These are phyloP conservation scores for Hypholoma sublateritium DNA, from an alignment of 768 basidiomycete species.

Conservation along the genomic window DNA sequence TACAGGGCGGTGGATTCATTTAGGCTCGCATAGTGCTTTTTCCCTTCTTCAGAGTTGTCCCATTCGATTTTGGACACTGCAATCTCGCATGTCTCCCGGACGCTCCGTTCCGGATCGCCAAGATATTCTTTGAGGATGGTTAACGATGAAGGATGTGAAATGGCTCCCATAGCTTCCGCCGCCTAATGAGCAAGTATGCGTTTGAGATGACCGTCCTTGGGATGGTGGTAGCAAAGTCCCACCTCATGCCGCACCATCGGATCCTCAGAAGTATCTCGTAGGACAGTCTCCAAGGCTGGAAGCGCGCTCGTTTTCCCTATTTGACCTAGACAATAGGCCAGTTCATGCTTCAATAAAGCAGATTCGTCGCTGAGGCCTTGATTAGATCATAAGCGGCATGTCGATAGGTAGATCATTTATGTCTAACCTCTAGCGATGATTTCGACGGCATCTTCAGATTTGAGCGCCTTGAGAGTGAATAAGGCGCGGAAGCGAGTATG, in stretches of 20 bases:
- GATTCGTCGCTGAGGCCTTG: slow-evolving; percentile 85
- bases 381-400: slow-evolving; percentile 9
- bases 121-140: slow-evolving; percentile 72
- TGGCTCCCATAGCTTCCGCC: slow-evolving; percentile 98
- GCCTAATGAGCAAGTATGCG: slow-evolving; percentile 49
- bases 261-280: slow-evolving; percentile 70
- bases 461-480: slow-evolving; percentile 88
- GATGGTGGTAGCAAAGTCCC: slow-evolving; percentile 14
- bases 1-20: slow-evolving; percentile 40
- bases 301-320: slow-evolving; percentile 74
- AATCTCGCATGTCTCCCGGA: slow-evolving; percentile 96
- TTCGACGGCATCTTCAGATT: slow-evolving; percentile 72
- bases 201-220: slow-evolving; percentile 11
- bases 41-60: slow-evolving; percentile 80
- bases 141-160: slow-evolving; percentile 67
- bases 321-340: slow-evolving; percentile 97
- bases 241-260: slow-evolving; percentile 99
- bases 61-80: slow-evolving; percentile 94
- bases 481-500: slow-evolving; percentile 89
- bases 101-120: slow-evolving; percentile 66
- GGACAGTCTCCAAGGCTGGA: slow-evolving; percentile 73
- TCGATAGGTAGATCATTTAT: neutral
- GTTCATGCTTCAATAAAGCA: slow-evolving; percentile 92
- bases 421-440: slow-evolving; percentile 81
- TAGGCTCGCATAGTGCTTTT: slow-evolving; percentile 36